Evolutionary conservation across 2,329 filamentous ascomycete species (phyloP), one percentile per base, ranked within the genome.

Genomic region (Scedosporium boydii): DNA sequence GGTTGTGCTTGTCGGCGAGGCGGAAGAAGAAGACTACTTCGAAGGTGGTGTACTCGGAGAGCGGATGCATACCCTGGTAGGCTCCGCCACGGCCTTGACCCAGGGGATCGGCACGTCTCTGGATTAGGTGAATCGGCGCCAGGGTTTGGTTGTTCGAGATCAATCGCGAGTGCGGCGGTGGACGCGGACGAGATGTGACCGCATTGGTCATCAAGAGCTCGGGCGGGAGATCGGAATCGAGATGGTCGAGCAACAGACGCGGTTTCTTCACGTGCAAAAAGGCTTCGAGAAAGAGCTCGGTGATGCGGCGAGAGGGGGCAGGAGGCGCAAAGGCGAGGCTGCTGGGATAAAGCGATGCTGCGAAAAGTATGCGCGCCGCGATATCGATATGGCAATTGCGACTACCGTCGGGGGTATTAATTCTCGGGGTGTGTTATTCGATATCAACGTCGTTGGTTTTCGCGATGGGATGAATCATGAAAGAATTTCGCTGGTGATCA

Each of bases 1-100:
- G 60, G 60, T 48, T 55, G 55, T 62, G 60, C 42, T 62, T 61
- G 59, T 61, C 59, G 59, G 48, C 59, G 46, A 61, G 59, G 48
- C 59, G 59, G 59, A 61, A 61, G 59, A 61, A 61, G 59, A 61
- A 56, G 12, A 61, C 59, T n/a, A 61, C 34, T 44, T 61, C 59
- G 18, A 61, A 61, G 59, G 29, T 46, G 12, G 59, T 41, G 34
- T 61, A 61, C 29, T 61, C 59, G 29, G 59, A 61, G 59, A 61
- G 59, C 23, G 38, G 59, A 61, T 61, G 59, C 60, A 62, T 62
- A 34, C 60, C 60, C 60, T 55, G 46, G 55, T 56, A 62, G 48
- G 59, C 27, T 48, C 60, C 53, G 53, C 60, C 60, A 14, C 53
- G 60, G 34, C 60, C 53, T 38, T 58, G 60, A 42, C 55, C 60